Evolutionary conservation across 208 protist genomes (phyloP).

Genomic region (Leishmania amazonensis): DNA sequence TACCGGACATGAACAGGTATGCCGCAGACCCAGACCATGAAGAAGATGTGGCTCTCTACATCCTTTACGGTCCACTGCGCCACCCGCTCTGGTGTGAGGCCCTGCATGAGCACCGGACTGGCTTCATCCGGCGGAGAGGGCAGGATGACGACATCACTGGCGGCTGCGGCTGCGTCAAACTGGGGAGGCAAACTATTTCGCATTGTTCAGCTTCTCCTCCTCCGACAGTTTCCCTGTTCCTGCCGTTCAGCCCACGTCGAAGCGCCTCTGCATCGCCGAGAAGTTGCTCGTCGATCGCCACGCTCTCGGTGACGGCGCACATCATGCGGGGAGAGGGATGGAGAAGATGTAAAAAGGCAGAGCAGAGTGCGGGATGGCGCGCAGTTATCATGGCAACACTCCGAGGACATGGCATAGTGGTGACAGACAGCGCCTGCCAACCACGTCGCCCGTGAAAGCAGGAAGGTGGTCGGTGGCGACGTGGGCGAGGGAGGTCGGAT

Average conservation of each 20-base stretch:
- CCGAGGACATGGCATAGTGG: not conserved
- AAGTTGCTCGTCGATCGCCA: not conserved
- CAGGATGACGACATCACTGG: not conserved
- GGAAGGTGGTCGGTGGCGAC: not conserved
- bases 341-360: not conserved
- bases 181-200: not conserved
- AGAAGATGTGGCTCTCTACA: constrained; percentile 56
- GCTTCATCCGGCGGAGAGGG: not conserved
- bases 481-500: not conserved
- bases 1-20: constrained; percentile 66
- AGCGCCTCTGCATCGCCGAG: not conserved
- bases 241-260: not conserved
- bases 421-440: not conserved
- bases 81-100: constrained; percentile 1
- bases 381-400: not conserved
- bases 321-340: not conserved
- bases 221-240: not conserved
- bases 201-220: not conserved
- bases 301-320: too few relatives aligned
- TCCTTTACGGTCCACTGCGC: constrained; percentile 38
- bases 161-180: not conserved
- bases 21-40: constrained; percentile 68
- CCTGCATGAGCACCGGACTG: not conserved
- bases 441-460: not conserved
- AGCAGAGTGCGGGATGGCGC: not conserved